Evolutionary conservation across 768 basidiomycete species (phyloP).

Genomic region (Lyophyllum shimeji): DNA sequence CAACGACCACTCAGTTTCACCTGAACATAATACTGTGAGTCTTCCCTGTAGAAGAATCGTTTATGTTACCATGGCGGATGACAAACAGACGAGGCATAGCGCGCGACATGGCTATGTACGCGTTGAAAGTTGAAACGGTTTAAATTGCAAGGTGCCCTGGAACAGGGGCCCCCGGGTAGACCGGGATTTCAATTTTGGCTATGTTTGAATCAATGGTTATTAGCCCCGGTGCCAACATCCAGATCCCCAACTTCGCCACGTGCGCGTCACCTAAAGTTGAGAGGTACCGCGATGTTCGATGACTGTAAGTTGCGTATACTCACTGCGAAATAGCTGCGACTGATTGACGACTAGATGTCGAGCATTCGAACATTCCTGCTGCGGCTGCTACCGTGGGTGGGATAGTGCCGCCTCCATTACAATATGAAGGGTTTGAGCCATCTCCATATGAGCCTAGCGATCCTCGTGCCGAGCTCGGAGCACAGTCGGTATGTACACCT

Average conservation of each 20-base stretch:
- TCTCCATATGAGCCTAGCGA: slow-evolving; percentile 58
- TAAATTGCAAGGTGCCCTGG: too few species aligned
- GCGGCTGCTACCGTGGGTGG: slow-evolving; percentile 30
- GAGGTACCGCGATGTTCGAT: slow-evolving; percentile 51
- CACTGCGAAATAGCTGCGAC: slow-evolving; percentile 2
- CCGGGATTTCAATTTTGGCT: too few species aligned
- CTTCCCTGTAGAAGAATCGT: not conserved
- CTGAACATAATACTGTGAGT: slow-evolving; percentile 32
- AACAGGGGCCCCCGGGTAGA: too few species aligned
- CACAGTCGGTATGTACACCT: slow-evolving; percentile 23
- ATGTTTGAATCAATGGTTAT: not conserved
- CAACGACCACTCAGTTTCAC: slow-evolving; percentile 93
- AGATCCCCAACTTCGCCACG: slow-evolving; percentile 4
- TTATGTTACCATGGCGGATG: slow-evolving; percentile 66
- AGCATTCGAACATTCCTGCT: slow-evolving; percentile 67
- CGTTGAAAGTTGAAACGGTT: too few species aligned
- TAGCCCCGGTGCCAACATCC: not conserved
- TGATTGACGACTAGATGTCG: slow-evolving; percentile 61
- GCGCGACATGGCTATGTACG: slow-evolving; percentile 30
- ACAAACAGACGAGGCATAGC: slow-evolving; percentile 77
- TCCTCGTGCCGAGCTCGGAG: slow-evolving; percentile 39
- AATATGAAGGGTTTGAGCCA: slow-evolving; percentile 89
- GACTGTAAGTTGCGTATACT: slow-evolving; percentile 52
- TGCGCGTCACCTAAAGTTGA: not conserved
- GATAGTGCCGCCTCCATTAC: slow-evolving; percentile 54